These are phyloP conservation scores for Oryza australiensis DNA, from an alignment of 176 grass and related monocot species.

Conservation along the genomic window DNA sequence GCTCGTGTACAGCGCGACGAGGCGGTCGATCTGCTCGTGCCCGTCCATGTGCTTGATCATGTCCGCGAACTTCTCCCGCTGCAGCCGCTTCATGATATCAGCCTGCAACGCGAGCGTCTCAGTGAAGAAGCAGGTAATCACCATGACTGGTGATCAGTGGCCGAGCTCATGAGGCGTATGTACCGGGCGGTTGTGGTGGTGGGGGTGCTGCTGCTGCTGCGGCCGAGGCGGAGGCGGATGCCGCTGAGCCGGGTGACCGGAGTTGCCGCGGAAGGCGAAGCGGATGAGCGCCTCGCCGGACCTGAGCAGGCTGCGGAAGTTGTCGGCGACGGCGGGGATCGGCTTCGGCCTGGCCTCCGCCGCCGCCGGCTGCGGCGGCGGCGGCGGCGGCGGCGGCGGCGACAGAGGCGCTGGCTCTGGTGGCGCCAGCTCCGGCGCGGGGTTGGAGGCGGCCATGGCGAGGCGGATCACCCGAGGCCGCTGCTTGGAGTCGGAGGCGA, in stretches of 20 bases:
- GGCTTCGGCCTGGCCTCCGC: neutral
- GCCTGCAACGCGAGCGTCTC: conserved; percentile 18
- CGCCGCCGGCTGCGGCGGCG: neutral
- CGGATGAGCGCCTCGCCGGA: conserved; percentile 43
- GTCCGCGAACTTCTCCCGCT: conserved; percentile 61
- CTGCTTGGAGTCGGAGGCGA: conserved; percentile 19
- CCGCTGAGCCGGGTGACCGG: neutral
- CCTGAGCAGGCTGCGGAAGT: conserved; percentile 38
- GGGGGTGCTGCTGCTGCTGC: neutral
- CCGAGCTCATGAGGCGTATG: neutral
- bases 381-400: neutral
- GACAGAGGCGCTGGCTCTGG: neutral
- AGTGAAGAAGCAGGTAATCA: neutral
- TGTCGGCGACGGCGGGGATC: conserved; percentile 20
- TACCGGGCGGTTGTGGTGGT: conserved; percentile 36
- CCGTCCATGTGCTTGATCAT: conserved; percentile 60
- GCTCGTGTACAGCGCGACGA: conserved; percentile 47
- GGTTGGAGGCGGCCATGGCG: conserved; percentile 42
- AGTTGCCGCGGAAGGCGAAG: conserved; percentile 31
- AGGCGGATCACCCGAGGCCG: neutral
- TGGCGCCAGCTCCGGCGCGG: conserved; percentile 3
- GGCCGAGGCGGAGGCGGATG: neutral
- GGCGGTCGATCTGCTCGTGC: conserved; percentile 63
- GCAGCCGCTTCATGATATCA: conserved; percentile 71
- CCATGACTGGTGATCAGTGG: neutral